These are phyloP conservation scores for Penicillium vulpinum DNA, from an alignment of 2,329 filamentous ascomycete genomes.

Conservation along the genomic window DNA sequence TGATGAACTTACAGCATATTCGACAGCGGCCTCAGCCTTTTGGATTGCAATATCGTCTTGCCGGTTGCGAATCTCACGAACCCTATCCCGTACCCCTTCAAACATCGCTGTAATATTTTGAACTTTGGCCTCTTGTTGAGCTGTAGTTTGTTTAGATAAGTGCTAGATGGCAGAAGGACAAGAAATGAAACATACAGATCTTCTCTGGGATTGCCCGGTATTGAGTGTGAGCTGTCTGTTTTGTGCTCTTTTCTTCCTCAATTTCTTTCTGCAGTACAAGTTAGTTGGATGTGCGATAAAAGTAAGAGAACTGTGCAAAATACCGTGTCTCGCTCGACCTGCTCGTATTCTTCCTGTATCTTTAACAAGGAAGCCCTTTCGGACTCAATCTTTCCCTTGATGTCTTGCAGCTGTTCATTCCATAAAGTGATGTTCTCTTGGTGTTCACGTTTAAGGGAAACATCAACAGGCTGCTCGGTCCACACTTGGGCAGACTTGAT, in stretches of 20 bases:
- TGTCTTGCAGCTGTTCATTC: slow-evolving; percentile 43
- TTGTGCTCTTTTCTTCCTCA: slow-evolving; percentile 62
- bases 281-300: slow-evolving; percentile 10
- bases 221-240: slow-evolving; percentile 65
- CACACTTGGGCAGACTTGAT: slow-evolving; percentile 67
- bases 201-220: slow-evolving; percentile 69
- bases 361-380: slow-evolving; percentile 31
- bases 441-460: slow-evolving; percentile 57
- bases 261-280: slow-evolving; percentile 27
- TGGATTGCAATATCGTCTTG: slow-evolving; percentile 58
- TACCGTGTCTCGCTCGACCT: slow-evolving; percentile 47
- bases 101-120: slow-evolving; percentile 43
- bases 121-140: slow-evolving; percentile 49
- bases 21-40: slow-evolving; percentile 57
- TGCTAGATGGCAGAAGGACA: neutral
- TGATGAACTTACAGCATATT: slow-evolving; percentile 53
- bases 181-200: slow-evolving; percentile 58
- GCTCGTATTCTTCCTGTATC: slow-evolving; percentile 23
- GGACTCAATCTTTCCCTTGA: slow-evolving; percentile 28
- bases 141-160: slow-evolving; percentile 36
- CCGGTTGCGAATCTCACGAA: slow-evolving; percentile 55
- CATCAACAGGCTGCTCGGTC: slow-evolving; percentile 74
- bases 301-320: slow-evolving; percentile 7
- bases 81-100: slow-evolving; percentile 46
- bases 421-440: slow-evolving; percentile 51